A percentile compares a stretch with the other conserved stretches of the same genome.
These are phyloP conservation scores for Pelargonium citronellum DNA, from an alignment of 441 rosid species.

Conservation along the genomic window DNA sequence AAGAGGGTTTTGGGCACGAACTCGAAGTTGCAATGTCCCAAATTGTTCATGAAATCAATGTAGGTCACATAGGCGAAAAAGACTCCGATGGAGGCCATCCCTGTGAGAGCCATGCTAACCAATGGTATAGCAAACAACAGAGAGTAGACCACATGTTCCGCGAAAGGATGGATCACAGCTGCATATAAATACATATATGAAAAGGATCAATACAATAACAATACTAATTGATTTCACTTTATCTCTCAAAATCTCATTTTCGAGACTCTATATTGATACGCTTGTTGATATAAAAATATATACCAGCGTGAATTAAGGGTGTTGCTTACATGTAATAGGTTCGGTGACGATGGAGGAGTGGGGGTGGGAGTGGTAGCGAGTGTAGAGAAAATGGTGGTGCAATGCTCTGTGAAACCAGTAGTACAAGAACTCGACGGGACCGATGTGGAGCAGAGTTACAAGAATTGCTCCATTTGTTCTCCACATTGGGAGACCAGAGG, in stretches of 20 bases:
- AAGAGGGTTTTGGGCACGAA: background rate
- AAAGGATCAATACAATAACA: too few species aligned
- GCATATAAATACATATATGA: background rate
- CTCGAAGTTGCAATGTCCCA: background rate
- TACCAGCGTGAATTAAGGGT: background rate
- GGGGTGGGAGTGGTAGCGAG: constrained; percentile 69
- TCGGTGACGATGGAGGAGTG: constrained; percentile 40
- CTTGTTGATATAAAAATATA: too few species aligned
- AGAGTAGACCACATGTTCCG: background rate
- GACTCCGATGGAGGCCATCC: background rate
- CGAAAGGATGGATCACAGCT: background rate
- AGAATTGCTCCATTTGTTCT: constrained; percentile 40
- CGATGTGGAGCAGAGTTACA: constrained; percentile 34
- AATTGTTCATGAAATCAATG: background rate
- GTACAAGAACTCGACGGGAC: constrained; percentile 53
- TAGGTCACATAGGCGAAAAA: background rate
- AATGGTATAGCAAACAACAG: background rate
- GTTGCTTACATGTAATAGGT: too few species aligned
- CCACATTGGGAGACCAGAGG: constrained; percentile 34
- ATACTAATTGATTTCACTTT: too few species aligned
- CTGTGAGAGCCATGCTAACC: background rate
- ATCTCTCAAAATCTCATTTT: too few species aligned
- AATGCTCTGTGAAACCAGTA: constrained; percentile 60
- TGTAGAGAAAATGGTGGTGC: constrained; percentile 58
- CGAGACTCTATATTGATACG: too few species aligned